phyloP scores from a whole-genome alignment of 768 basidiomycete species.

The Melanogaster broomeanus region DNA sequence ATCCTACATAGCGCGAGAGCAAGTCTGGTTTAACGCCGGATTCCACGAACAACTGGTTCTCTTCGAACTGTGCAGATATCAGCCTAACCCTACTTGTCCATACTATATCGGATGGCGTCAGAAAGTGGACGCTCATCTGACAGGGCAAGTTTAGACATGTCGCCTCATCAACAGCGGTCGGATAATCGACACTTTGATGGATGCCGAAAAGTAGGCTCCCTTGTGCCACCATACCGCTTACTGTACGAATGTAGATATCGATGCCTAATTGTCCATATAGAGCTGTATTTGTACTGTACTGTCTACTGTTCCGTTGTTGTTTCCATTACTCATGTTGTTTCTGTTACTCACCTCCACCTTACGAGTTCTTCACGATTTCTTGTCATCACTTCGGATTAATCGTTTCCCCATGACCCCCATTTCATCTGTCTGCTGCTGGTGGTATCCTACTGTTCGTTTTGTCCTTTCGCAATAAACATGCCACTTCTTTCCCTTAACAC shows the following conservation, averaged over 20 bases:
- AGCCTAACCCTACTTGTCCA: slow-evolving; percentile 57
- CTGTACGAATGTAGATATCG: slow-evolving; percentile 16
- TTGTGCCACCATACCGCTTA: slow-evolving; percentile 12
- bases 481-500: background rate
- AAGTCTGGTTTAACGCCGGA: slow-evolving; percentile 79
- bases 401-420: background rate
- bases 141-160: slow-evolving; percentile 23
- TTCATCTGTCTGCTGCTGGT: background rate
- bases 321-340: background rate
- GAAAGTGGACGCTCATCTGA: slow-evolving; percentile 51
- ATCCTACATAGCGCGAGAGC: slow-evolving; percentile 57
- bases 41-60: slow-evolving; percentile 79
- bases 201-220: slow-evolving; percentile 11
- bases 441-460: slow-evolving; percentile 1
- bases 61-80: slow-evolving; percentile 72
- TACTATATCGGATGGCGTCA: slow-evolving; percentile 69
- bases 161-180: slow-evolving; percentile 1
- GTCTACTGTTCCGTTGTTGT: slow-evolving; percentile 7
- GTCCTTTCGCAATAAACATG: slow-evolving; percentile 8
- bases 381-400: background rate
- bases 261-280: slow-evolving; percentile 18
- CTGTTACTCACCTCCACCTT: slow-evolving; percentile 5
- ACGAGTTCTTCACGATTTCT: slow-evolving; percentile 1
- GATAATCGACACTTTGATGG: slow-evolving; percentile 9
- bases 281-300: slow-evolving; percentile 18